Conservation (phyloP, 169 alveolate species). For the Cyclospora cayetanensis region DNA sequence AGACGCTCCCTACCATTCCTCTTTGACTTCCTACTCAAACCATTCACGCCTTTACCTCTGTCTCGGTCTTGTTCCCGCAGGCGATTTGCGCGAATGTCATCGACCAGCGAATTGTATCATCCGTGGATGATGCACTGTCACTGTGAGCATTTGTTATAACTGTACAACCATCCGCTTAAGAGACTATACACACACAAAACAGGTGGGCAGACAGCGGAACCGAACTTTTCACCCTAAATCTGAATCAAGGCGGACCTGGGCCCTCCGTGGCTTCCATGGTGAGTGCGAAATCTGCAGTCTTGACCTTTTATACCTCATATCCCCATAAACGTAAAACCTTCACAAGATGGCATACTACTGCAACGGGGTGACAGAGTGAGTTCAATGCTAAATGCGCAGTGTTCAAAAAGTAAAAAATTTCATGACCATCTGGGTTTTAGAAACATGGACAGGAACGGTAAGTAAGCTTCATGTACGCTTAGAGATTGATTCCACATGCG, state of each 20-base stretch:
- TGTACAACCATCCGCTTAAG: not conserved
- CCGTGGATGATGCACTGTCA: not conserved
- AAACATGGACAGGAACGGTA: not conserved
- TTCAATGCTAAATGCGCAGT: not conserved
- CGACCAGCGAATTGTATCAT: not conserved
- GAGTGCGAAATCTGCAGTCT: slow-evolving; percentile 2
- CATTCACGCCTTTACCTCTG: not conserved
- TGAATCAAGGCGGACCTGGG: slow-evolving; percentile 17
- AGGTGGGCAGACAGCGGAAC: not conserved
- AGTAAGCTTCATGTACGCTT: no score
- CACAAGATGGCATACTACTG: not conserved
- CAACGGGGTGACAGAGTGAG: slow-evolving; percentile 38
- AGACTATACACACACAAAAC: not conserved
- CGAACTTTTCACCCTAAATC: slow-evolving; percentile 19
- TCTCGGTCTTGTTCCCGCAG: not conserved
- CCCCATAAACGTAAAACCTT: not conserved
- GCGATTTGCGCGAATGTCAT: slow-evolving; percentile 10
- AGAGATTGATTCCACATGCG: not conserved
- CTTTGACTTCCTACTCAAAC: not conserved
- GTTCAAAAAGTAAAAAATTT: not conserved
- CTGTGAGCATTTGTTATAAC: not conserved
- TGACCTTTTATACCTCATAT: not conserved
- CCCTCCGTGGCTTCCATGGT: slow-evolving; percentile 27
- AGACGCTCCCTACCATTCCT: no score
- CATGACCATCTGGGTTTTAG: not conserved